Evolutionary conservation across 345 rosid genomes (phyloP), one percentile per base, ranked within the genome.

Genomic region (Trapa bicornis): DNA sequence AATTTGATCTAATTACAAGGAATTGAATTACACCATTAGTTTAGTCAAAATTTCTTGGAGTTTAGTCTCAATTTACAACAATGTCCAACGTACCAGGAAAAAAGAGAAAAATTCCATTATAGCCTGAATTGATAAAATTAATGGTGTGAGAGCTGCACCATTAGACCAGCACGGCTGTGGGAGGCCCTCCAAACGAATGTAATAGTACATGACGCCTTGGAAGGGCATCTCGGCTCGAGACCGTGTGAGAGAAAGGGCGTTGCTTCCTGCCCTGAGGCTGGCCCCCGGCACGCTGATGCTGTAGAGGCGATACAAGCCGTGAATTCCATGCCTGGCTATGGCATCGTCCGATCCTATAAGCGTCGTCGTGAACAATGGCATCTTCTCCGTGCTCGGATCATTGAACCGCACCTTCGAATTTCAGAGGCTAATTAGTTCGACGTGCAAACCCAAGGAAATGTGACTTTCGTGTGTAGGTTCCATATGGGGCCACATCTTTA

Each of bases 251-350:
- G 56, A 75, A 15, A 79, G 58, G 13, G 74, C 70, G 65, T 79
- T 81, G 47, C 33, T 68, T 48, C 77, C 75, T 37, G 13, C 13
- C 3, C 6, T 32, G 8, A 81, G 80, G 5, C 33, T 43, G 16
- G n/a, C 4, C 22, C 74, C 62, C 2, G 70, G 68, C 14, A 81
- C 75, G 0, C 48, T 47, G 16, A 81, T 67, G 67, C 72, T 74
- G 38, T 63, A 79, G 39, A 68, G 54, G 73, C 75, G 39, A 63
- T 76, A 78, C 47, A 81, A 37, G 1, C 81, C 83, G 65, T 75
- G 76, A 11, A 79, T 75, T 1, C 79, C 81, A 66, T 79, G 85
- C 22, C 85, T 73, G 7, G 85, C 83, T 9, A 77, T 75, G 33
- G 83, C 85, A 37, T 82, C 77, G 70, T 82, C 85, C 29, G 41